Conservation (phyloP, 2,329 filamentous ascomycete species). For the Phialemoniopsis sp. region DNA sequence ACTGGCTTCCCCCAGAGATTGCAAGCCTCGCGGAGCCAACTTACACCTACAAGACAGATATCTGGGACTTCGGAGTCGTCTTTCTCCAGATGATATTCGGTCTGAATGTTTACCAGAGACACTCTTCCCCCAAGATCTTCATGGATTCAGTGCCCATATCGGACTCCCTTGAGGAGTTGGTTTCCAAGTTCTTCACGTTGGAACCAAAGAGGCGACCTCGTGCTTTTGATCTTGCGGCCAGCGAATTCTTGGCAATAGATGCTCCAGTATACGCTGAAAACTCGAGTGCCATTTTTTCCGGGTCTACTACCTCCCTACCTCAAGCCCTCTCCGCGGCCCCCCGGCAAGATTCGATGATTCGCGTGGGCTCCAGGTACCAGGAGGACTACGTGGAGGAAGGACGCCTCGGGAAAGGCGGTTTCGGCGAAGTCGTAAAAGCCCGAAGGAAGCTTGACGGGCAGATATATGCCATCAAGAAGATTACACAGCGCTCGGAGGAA, state of each 20-base stretch:
- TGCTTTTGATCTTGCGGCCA: constrained; percentile 68
- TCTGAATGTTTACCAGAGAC: constrained; percentile 68
- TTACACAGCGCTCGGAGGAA: constrained; percentile 74
- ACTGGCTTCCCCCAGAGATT: constrained; percentile 81
- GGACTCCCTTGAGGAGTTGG: constrained; percentile 70
- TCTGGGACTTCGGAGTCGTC: constrained; percentile 92
- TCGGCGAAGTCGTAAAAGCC: constrained; percentile 93
- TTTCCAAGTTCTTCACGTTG: constrained; percentile 78
- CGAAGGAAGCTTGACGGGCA: constrained; percentile 91
- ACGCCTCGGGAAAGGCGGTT: constrained; percentile 86
- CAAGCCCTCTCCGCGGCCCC: constrained; percentile 28
- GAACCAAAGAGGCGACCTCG: constrained; percentile 82
- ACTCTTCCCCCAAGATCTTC: constrained; percentile 72
- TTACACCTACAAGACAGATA: constrained; percentile 75
- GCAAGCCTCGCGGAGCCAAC: constrained; percentile 56
- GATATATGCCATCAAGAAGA: constrained; percentile 96
- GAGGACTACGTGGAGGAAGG: constrained; percentile 91
- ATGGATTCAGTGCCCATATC: constrained; percentile 71
- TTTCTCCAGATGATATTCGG: constrained; percentile 95
- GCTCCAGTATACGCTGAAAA: constrained; percentile 53
- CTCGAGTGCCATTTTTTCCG: constrained; percentile 30
- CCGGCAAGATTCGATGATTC: constrained; percentile 59
- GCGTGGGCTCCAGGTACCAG: constrained; percentile 69
- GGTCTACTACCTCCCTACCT: constrained; percentile 35
- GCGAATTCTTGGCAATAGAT: constrained; percentile 63